These are phyloP conservation scores for Isabelozyma rhagii DNA, from an alignment of 805 yeast genomes.

Conservation along the genomic window DNA sequence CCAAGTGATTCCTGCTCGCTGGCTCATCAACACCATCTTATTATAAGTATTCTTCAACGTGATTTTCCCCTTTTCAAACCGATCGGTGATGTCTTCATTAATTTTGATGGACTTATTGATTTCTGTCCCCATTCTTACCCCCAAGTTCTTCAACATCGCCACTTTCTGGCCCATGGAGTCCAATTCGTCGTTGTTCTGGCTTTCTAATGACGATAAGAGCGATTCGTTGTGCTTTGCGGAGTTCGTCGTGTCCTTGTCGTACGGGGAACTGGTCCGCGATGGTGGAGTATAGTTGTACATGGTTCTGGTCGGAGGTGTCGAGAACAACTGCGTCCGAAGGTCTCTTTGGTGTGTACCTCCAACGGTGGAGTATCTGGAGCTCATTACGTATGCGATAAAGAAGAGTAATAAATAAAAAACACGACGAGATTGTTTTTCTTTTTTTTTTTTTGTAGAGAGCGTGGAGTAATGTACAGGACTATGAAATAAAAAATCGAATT, in stretches of 20 bases:
- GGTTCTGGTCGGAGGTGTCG: slow-evolving; percentile 16
- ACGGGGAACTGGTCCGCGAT: slow-evolving; percentile 35
- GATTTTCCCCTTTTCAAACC: slow-evolving; percentile 37
- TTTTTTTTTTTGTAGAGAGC: background rate
- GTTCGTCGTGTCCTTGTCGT: slow-evolving; percentile 22
- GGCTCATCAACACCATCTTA: slow-evolving; percentile 43
- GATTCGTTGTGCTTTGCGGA: slow-evolving; percentile 41
- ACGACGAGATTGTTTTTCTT: background rate
- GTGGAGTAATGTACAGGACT: background rate
- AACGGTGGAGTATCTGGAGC: slow-evolving; percentile 24
- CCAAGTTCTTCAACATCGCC: slow-evolving; percentile 38
- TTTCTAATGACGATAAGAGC: slow-evolving; percentile 40
- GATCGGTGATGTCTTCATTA: slow-evolving; percentile 39
- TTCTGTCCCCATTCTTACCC: slow-evolving; percentile 41
- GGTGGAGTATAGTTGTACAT: slow-evolving; percentile 18
- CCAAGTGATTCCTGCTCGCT: slow-evolving; percentile 45
- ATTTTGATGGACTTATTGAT: slow-evolving; percentile 39
- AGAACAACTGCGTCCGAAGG: slow-evolving; percentile 38
- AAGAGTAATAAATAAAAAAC: background rate
- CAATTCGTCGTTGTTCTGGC: slow-evolving; percentile 41
- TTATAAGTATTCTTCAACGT: slow-evolving; percentile 41
- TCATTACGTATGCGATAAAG: slow-evolving; percentile 10
- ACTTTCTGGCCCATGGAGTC: slow-evolving; percentile 41
- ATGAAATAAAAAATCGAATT: background rate
- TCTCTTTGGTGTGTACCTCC: slow-evolving; percentile 42